Base-by-base conservation (phyloP, 2,329 filamentous ascomycete genomes). In the Microthyrium microscopicum region DNA sequence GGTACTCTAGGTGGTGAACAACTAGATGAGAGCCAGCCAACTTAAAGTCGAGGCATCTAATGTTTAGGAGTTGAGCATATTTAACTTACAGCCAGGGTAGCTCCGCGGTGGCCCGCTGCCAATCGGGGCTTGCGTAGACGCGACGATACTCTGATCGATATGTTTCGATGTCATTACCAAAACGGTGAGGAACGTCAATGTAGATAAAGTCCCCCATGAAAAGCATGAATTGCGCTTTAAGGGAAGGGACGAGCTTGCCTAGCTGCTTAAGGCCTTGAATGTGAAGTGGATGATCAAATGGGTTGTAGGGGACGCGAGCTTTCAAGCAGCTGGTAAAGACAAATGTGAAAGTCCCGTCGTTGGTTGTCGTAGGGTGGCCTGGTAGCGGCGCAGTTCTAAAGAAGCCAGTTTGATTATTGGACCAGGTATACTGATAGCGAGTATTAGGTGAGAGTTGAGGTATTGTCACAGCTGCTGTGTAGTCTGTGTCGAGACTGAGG, bases 91-190 rank as follows among this genome's bases (percentile, higher is more conserved):
- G 27, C 36, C 34, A 38, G 4, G 36, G 36, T 8, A 39, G 29
- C 4, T 33, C 21, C 9, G 31, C 22, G 4, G 36, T 31, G 8
- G 80, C 73, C 1, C 72, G 60, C 1, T 70, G 63, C 89, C 89
- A 98, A 42, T 93, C 87, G 0, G 87, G 87, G 3, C 85, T 93
- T 0, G 82, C 78, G 49, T 98, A 98, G n/a, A 94, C 76, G 45
- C 91, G 83, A 15, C 87, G 76, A 50, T 98, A 98, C 50, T 94
- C 84, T 49, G 82, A 73, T 31, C 85, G 72, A 52, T 94, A 98
- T 46, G 84, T 73, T 34, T 81, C 73, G 1, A 66, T 59, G 0
- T 71, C 66, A 26, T 67, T 72, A 8, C 83, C 84, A 49, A 85
- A 78, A 7, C 78, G 73, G 30, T 73, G 66, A 0, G 87, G 87